A percentile compares a stretch with the other conserved stretches of the same genome.
Conservation (phyloP, 768 basidiomycete species). For the Trametes gibbosa region DNA sequence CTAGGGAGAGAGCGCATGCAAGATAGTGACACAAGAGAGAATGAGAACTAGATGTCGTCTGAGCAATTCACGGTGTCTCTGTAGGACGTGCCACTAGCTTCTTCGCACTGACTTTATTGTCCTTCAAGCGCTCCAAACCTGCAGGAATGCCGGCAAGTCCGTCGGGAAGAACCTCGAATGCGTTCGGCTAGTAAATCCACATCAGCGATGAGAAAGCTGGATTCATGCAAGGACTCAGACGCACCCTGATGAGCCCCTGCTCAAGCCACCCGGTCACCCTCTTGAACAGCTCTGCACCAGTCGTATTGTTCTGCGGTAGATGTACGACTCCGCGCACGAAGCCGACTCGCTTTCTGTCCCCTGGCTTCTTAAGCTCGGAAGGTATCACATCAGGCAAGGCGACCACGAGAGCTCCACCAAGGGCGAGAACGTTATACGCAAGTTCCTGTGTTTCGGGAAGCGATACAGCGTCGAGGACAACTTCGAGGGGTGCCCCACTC, state of each 20-base stretch:
- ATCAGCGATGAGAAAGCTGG: background rate
- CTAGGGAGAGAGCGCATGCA: too few species aligned
- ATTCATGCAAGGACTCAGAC: constrained; percentile 3
- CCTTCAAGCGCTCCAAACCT: constrained; percentile 37
- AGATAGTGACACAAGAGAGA: too few species aligned
- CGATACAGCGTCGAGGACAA: constrained; percentile 26
- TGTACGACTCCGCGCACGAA: constrained; percentile 17
- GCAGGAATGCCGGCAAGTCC: constrained; percentile 39
- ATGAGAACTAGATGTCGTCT: too few species aligned
- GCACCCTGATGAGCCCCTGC: constrained; percentile 24
- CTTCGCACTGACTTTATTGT: constrained; percentile 39
- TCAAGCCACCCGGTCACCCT: constrained; percentile 23
- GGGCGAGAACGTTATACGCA: constrained; percentile 26
- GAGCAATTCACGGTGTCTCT: constrained; percentile 26
- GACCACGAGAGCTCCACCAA: constrained; percentile 22
- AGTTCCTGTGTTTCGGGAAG: constrained; percentile 20
- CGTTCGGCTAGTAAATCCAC: constrained; percentile 38
- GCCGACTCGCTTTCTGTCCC: constrained; percentile 16
- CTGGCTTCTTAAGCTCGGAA: constrained; percentile 7
- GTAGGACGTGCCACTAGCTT: constrained; percentile 44
- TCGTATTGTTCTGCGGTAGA: constrained; percentile 9
- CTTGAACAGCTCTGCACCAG: constrained; percentile 21
- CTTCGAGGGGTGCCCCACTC: constrained; percentile 15
- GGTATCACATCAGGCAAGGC: constrained; percentile 9
- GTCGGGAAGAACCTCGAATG: constrained; percentile 38